A percentile compares a stretch with the other conserved stretches of the same genome.
phyloP scores from a whole-genome alignment of 1,139 yeast species.

The Spathaspora jeffriesii region DNA sequence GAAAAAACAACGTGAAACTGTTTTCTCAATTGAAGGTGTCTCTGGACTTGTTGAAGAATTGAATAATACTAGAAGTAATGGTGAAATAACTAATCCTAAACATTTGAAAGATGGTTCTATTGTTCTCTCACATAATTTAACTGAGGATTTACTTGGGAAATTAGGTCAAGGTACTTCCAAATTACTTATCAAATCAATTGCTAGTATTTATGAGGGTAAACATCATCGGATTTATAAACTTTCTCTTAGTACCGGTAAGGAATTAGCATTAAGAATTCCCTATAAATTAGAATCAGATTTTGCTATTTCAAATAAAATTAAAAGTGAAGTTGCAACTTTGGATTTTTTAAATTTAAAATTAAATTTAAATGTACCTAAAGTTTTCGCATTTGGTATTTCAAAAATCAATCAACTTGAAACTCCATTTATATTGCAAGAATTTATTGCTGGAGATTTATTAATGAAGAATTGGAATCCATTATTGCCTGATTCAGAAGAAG shows the following conservation, averaged over 20 bases:
- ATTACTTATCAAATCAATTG: conserved; percentile 64
- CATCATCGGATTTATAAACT: conserved; percentile 85
- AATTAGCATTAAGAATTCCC: conserved; percentile 80
- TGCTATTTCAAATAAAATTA: conserved; percentile 65
- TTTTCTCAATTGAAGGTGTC: conserved; percentile 79
- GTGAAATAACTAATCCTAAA: conserved; percentile 34
- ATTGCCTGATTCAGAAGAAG: conserved; percentile 34
- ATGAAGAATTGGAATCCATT: conserved; percentile 94
- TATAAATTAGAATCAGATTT: conserved; percentile 69
- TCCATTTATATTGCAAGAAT: conserved; percentile 83
- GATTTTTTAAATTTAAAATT: conserved; percentile 69
- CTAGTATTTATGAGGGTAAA: conserved; percentile 91
- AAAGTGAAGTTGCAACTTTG: conserved; percentile 92
- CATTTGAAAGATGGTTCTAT: conserved; percentile 41
- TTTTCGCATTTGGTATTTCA: conserved; percentile 70
- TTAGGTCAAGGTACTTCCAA: conserved; percentile 34
- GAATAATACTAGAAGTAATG: conserved; percentile 16
- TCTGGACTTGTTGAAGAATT: conserved; percentile 48
- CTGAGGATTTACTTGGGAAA: conserved; percentile 39
- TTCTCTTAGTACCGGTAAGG: conserved; percentile 59
- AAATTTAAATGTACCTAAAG: conserved; percentile 65
- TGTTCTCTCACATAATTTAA: conserved; percentile 47
- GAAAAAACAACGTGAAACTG: conserved; percentile 75
- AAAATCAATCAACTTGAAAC: conserved; percentile 61
- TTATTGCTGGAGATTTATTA: conserved; percentile 72